Base-by-base conservation (phyloP, 1,139 yeast species). In the Torulaspora globosa region DNA sequence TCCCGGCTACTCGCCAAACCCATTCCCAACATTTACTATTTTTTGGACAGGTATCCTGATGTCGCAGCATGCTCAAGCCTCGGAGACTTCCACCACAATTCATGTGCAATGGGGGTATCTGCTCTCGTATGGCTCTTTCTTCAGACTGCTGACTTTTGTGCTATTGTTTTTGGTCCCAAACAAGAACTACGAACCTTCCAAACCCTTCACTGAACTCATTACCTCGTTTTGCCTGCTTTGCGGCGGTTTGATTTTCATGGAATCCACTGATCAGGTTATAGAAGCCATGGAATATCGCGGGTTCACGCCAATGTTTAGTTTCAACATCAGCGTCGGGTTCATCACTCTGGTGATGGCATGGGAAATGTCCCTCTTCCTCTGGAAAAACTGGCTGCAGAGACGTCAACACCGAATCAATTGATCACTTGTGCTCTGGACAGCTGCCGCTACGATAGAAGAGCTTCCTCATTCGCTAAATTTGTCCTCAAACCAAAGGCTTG, bases 31-130 rank as follows among this genome's bases (percentile, higher is more conserved):
- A 1, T 76, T 92, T 54, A 88, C 95, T 9, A 85, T 92, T 32
- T 92, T 86, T 68, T 92, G 97, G 96, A 92, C 97, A 0, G 98
- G 98, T 21, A 74, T 84, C n/a, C 73, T 92, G 52, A 92, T 92
- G 98, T 88, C 97, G 2, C 87, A 84, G 66, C 98, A 92, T 67
- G 82, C 80, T 40, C 98, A 92, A 68, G 87, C 90, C 3, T 81
- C 92, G 0, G 71, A 66, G 39, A 74, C 84, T 28, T 81, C 96
- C 1, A 87, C 97, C 1, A 72, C 70, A 29, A 78, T 92, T 51
- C 98, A 92, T 65, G 70, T 76, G 43, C 97, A 88, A 69, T 92
- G 98, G 98, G 98, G 98, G 5, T 75, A 76, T 48, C 67, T 92
- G 59, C 73, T 92, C 51, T 76, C 89, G 14, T 74, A 79, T 53